Evolutionary conservation across 108 stramenopile species (phyloP).

Genomic region (Cylindrotheca closterium): DNA sequence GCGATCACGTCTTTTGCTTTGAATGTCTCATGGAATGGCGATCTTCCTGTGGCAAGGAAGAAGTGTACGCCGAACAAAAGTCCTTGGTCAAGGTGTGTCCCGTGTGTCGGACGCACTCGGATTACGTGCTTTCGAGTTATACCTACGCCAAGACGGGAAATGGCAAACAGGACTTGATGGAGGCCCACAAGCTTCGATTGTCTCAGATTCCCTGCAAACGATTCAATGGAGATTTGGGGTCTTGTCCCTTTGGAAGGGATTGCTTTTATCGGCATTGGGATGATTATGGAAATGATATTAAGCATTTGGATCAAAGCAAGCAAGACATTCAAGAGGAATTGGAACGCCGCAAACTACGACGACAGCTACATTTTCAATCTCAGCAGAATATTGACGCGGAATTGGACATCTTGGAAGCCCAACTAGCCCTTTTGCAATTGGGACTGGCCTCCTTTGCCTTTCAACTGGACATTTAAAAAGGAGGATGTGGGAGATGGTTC

Average conservation of each 20-base stretch:
- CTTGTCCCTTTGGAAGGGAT: constrained; percentile 57
- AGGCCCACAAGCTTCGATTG: constrained; percentile 35
- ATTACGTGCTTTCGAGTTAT: constrained; percentile 43
- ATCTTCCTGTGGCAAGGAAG: constrained; percentile 11
- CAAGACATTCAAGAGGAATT: constrained; percentile 14
- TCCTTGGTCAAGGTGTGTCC: constrained; percentile 45
- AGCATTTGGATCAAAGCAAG: constrained; percentile 32
- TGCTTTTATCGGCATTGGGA: constrained; percentile 58
- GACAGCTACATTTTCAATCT: no score
- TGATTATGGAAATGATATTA: constrained; percentile 38
- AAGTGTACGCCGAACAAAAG: neutral
- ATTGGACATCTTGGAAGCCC: no score
- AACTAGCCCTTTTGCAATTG: no score
- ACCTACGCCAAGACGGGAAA: constrained; percentile 19
- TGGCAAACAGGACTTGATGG: constrained; percentile 33
- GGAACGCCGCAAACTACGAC: no score
- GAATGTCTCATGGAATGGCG: constrained; percentile 61
- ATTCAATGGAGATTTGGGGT: constrained; percentile 32
- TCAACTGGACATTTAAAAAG: no score
- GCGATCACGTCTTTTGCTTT: constrained; percentile 50
- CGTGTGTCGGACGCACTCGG: constrained; percentile 42
- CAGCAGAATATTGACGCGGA: no score
- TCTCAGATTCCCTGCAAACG: constrained; percentile 38
- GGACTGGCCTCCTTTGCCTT: no score
- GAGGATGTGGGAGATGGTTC: no score